phyloP scores from a whole-genome alignment of 2,329 filamentous ascomycete genomes.

The Trichoderma lentiforme region DNA sequence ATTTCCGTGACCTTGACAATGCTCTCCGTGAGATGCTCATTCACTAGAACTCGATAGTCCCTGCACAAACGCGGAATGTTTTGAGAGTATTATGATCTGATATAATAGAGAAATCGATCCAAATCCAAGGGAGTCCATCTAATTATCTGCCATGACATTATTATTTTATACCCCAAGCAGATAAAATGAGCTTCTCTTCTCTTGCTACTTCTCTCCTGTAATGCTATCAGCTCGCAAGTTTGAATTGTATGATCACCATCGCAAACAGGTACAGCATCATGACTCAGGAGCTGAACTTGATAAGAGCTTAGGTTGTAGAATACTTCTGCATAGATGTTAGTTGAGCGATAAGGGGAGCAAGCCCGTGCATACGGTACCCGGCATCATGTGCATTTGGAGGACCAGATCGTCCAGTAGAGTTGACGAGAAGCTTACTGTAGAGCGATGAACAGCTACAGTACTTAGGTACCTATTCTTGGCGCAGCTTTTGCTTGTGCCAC shows the following conservation, averaged over 20 bases:
- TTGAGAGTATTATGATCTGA: not conserved
- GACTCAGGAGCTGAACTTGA: not conserved
- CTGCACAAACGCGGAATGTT: not conserved
- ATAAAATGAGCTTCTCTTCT: not conserved
- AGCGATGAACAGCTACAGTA: too few relatives aligned
- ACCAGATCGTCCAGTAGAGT: not conserved
- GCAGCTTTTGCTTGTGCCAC: not conserved
- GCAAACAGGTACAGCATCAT: not conserved
- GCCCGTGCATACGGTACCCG: not conserved
- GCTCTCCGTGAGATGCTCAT: not conserved
- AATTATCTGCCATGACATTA: not conserved
- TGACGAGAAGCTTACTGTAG: not conserved
- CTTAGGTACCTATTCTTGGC: not conserved
- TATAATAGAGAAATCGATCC: not conserved
- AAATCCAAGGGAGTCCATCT: not conserved
- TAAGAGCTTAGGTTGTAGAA: not conserved
- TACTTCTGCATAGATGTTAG: not conserved
- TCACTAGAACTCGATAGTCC: not conserved
- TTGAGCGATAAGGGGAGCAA: not conserved
- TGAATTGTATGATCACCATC: not conserved
- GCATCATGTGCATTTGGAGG: not conserved
- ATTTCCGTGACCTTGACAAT: not conserved
- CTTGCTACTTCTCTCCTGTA: not conserved
- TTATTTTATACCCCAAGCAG: not conserved
- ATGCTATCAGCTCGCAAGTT: not conserved